Percentiles rank a stretch among this genome's conserved stretches.
phyloP scores from a whole-genome alignment of 169 alveolate species.

The Plasmodium cynomolgi region DNA sequence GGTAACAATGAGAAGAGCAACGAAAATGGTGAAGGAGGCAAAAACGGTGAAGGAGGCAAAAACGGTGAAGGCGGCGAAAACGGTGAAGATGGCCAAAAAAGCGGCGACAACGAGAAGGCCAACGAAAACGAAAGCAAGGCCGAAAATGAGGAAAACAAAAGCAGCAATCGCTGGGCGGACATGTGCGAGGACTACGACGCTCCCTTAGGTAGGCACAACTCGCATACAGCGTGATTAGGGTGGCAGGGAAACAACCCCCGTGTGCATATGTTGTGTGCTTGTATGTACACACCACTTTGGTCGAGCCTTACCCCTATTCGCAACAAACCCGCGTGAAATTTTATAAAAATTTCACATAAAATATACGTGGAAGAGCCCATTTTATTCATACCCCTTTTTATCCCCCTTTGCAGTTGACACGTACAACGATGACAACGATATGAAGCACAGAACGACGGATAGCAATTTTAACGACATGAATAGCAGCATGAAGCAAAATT shows the following conservation, averaged over 20 bases:
- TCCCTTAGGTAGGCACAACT: constrained; percentile 40
- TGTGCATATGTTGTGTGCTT: not conserved
- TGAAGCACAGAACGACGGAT: constrained; percentile 42
- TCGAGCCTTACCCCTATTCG: not conserved
- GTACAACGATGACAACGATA: constrained; percentile 44
- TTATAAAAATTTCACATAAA: not conserved
- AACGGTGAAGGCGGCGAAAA: not conserved
- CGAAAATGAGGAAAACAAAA: constrained; percentile 51
- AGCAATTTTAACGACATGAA: constrained; percentile 26
- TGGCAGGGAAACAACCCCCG: not conserved
- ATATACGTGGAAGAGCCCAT: not conserved
- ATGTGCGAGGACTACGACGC: constrained; percentile 72
- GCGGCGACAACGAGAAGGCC: not conserved
- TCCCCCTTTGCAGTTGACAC: constrained; percentile 31
- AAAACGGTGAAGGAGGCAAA: not conserved
- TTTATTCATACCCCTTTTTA: not conserved
- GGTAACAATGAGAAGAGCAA: not conserved
- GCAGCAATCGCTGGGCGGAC: constrained; percentile 73
- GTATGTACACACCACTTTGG: not conserved
- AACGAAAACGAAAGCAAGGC: not conserved
- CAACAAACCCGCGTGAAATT: not conserved
- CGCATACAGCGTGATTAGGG: not conserved
- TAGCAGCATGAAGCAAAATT: constrained; percentile 40
- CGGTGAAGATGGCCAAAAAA: not conserved
- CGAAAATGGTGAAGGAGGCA: not conserved